A percentile compares a stretch with the other conserved stretches of the same genome.
Conservation (phyloP, 768 basidiomycete species). For the Rubroboletus pulcherrimus region DNA sequence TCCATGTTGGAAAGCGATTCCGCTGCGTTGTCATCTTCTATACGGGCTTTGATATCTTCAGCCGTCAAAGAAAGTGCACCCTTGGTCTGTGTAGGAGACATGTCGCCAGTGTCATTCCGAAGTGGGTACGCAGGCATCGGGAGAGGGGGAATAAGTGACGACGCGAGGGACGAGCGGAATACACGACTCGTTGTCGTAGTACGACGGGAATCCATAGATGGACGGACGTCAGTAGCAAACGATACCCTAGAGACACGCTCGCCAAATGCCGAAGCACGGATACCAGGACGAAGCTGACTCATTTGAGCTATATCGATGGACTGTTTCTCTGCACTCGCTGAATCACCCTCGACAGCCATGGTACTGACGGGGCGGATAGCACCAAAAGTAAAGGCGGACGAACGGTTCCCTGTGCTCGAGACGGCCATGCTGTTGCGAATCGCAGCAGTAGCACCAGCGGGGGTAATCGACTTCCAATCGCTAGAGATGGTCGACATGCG, state of each 20-base stretch:
- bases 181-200: conserved; percentile 39
- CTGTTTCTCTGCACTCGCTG: conserved; percentile 33
- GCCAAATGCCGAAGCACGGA: conserved; percentile 46
- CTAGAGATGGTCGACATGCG: conserved; percentile 79
- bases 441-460: conserved; percentile 67
- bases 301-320: conserved; percentile 37
- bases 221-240: conserved; percentile 60
- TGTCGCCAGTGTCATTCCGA: conserved; percentile 25
- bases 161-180: conserved; percentile 42
- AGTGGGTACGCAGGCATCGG: conserved; percentile 23
- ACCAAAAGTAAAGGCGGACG: conserved; percentile 55
- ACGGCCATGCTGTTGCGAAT: conserved; percentile 67
- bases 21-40: conserved; percentile 35
- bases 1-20: conserved; percentile 42
- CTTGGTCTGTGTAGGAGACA: conserved; percentile 44
- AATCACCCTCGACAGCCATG: conserved; percentile 40
- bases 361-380: conserved; percentile 48
- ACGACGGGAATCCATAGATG: conserved; percentile 43
- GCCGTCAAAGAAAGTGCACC: conserved; percentile 45
- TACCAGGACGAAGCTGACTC: conserved; percentile 51
- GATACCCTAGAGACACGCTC: conserved; percentile 62
- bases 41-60: conserved; percentile 59
- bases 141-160: conserved; percentile 40
- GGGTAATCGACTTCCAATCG: conserved; percentile 73
- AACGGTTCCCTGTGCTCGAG: conserved; percentile 34